Evolutionary conservation across 768 basidiomycete genomes (phyloP), one percentile per base, ranked within the genome.

Genomic region (Austroboletus festivus): DNA sequence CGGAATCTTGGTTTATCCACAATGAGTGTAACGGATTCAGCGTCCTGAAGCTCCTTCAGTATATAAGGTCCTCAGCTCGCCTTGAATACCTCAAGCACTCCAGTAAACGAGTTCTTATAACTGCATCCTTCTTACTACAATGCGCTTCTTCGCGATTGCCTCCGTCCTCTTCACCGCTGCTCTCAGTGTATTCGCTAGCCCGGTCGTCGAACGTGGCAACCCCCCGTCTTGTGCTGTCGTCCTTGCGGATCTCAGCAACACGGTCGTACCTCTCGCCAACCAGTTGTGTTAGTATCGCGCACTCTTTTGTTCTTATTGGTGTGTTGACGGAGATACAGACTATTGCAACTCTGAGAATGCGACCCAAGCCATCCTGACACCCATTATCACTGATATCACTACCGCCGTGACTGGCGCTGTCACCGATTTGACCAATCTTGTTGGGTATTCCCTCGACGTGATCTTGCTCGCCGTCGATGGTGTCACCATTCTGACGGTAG

Each of bases 61-160:
- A 57, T 50, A 50, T 49, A 52, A 57, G 46, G 40, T 50, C 31
- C 18, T 10, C 24, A n/a, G 18, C 11, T 28, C 12, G 22, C 26
- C 38, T 33, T 13, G 34, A 40, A 38, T 18, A 1, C 21, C 46
- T n/a, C 50, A 53, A 56, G 40, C 40, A 52, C 54, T 52, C 42
- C 31, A 33, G 15, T 15, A 28, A 33, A 31, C 54, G 35, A 49
- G 39, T 50, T 42, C 50, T 44, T 47, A 37, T 23, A 22, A 40
- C 38, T 9, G 10, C 31, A 1, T 15, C 19, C 20, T 31, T 5
- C 37, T 26, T 22, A 2, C 15, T 38, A 39, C 28, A 20, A 53
- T 57, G 56, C 46, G 46, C 30, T 48, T 56, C 46, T 50, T 47
- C 20, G 43, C 48, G 0, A 42, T 46, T 16, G 43, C 42, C 22